Percentiles rank a stretch among this genome's conserved stretches.
phyloP scores from a whole-genome alignment of 768 basidiomycete genomes.

The Arthromyces matolae region DNA sequence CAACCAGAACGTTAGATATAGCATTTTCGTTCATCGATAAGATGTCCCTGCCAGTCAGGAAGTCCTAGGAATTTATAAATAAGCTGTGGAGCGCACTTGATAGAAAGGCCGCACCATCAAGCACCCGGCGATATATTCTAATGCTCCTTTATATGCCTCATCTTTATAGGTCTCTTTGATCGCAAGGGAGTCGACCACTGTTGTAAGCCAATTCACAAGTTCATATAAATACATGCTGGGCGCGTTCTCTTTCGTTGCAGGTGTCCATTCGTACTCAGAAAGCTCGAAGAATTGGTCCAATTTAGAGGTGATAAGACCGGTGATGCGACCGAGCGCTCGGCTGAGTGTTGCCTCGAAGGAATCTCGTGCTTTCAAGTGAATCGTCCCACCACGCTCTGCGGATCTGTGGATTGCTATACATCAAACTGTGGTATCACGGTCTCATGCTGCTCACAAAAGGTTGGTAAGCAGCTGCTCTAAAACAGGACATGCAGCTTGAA shows the following conservation, averaged over 20 bases:
- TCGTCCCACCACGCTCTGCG: slow-evolving; percentile 77
- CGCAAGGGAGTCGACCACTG: slow-evolving; percentile 86
- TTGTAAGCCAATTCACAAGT: slow-evolving; percentile 93
- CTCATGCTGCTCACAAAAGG: slow-evolving; percentile 50
- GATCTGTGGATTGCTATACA: slow-evolving; percentile 44
- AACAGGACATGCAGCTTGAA: slow-evolving; percentile 80
- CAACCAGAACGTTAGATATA: slow-evolving; percentile 78
- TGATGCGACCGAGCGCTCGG: slow-evolving; percentile 71
- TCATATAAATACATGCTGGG: slow-evolving; percentile 96
- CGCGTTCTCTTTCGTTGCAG: slow-evolving; percentile 59
- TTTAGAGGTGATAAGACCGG: slow-evolving; percentile 81
- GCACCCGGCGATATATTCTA: slow-evolving; percentile 83
- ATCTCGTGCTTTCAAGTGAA: slow-evolving; percentile 57
- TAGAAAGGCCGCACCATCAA: slow-evolving; percentile 54
- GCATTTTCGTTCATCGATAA: slow-evolving; percentile 85
- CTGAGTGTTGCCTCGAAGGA: slow-evolving; percentile 70
- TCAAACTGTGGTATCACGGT: not conserved
- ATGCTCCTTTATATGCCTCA: slow-evolving; percentile 82
- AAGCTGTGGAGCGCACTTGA: not conserved
- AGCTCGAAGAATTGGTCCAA: slow-evolving; percentile 95
- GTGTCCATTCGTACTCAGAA: slow-evolving; percentile 94
- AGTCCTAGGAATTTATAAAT: slow-evolving; percentile 45
- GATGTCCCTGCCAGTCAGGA: slow-evolving; percentile 73
- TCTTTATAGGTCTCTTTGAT: slow-evolving; percentile 86
- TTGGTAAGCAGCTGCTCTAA: slow-evolving; percentile 81